phyloP scores from a whole-genome alignment of 1,139 yeast species.

The Pichia sp. region DNA sequence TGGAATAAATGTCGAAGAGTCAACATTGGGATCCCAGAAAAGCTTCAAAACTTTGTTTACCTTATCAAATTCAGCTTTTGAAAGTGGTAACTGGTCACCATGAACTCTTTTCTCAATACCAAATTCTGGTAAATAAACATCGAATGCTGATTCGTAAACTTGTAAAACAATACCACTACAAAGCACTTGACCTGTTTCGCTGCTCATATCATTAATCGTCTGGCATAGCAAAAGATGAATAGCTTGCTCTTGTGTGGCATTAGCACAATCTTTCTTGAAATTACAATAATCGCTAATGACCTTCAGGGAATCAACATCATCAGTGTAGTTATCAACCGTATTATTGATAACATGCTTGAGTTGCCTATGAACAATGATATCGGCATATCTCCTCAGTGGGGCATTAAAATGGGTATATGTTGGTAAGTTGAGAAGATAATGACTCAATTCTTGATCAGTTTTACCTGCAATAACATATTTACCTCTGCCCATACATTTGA shows the following conservation, averaged over 20 bases:
- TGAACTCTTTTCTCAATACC: slow-evolving; percentile 97
- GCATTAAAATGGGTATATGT: slow-evolving; percentile 91
- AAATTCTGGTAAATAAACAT: slow-evolving; percentile 87
- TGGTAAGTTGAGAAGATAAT: slow-evolving; percentile 78
- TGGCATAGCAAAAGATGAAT: slow-evolving; percentile 82
- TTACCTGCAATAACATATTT: slow-evolving; percentile 86
- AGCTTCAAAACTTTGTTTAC: slow-evolving; percentile 64
- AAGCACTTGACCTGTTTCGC: slow-evolving; percentile 72
- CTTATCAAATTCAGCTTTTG: slow-evolving; percentile 88
- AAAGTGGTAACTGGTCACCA: slow-evolving; percentile 91
- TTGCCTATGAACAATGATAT: slow-evolving; percentile 88
- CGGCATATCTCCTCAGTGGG: slow-evolving; percentile 89
- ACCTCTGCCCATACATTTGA: slow-evolving; percentile 81
- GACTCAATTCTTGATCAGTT: slow-evolving; percentile 76
- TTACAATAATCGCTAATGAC: slow-evolving; percentile 89
- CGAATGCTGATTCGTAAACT: slow-evolving; percentile 94
- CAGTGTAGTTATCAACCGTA: slow-evolving; percentile 34
- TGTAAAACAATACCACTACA: slow-evolving; percentile 86
- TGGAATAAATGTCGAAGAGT: slow-evolving; percentile 86
- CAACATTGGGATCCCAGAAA: slow-evolving; percentile 89
- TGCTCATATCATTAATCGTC: slow-evolving; percentile 74
- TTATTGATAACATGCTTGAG: slow-evolving; percentile 59
- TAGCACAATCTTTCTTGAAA: slow-evolving; percentile 92
- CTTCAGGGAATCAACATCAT: slow-evolving; percentile 69
- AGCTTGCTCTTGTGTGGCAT: slow-evolving; percentile 91